Conservation (phyloP, 106 monocot species). For the Dendrobium catenatum region DNA sequence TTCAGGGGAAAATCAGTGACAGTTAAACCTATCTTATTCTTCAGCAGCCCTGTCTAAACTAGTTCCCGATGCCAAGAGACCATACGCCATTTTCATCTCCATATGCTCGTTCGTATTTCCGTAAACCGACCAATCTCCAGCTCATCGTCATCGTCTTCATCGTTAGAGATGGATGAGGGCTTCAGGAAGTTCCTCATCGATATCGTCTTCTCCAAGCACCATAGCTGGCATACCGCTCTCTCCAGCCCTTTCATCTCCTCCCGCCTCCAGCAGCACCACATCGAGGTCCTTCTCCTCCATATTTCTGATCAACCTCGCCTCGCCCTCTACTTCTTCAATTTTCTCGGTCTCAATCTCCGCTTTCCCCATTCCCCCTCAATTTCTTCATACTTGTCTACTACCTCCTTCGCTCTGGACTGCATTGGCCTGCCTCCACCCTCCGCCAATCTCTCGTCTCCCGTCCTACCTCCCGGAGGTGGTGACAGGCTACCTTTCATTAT, state of each 20-base stretch:
- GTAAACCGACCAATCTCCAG: not conserved
- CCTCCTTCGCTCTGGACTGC: constrained; percentile 32
- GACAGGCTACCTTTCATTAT: too few species aligned
- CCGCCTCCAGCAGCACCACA: constrained; percentile 48
- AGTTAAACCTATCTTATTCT: not conserved
- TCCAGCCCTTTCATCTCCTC: constrained; percentile 40
- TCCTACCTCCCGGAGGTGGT: constrained; percentile 6
- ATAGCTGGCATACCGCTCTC: constrained; percentile 49
- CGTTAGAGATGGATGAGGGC: constrained; percentile 22
- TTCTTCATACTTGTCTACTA: constrained; percentile 45
- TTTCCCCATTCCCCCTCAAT: constrained; percentile 50
- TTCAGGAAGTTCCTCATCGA: constrained; percentile 49
- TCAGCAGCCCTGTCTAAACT: not conserved
- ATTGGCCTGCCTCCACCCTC: constrained; percentile 51
- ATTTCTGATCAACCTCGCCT: too few species aligned
- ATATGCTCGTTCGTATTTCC: not conserved
- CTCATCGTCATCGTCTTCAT: not conserved
- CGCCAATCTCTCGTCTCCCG: constrained; percentile 40
- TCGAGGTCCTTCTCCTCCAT: constrained; percentile 38
- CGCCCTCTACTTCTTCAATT: too few species aligned
- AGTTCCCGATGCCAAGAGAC: not conserved
- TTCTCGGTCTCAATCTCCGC: not conserved
- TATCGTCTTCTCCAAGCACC: constrained; percentile 41
- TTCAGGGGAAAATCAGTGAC: not conserved
- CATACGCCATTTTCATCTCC: not conserved